Evolutionary conservation across 139 green algal species (phyloP).

Genomic region (Diplosphaera chodatii): DNA sequence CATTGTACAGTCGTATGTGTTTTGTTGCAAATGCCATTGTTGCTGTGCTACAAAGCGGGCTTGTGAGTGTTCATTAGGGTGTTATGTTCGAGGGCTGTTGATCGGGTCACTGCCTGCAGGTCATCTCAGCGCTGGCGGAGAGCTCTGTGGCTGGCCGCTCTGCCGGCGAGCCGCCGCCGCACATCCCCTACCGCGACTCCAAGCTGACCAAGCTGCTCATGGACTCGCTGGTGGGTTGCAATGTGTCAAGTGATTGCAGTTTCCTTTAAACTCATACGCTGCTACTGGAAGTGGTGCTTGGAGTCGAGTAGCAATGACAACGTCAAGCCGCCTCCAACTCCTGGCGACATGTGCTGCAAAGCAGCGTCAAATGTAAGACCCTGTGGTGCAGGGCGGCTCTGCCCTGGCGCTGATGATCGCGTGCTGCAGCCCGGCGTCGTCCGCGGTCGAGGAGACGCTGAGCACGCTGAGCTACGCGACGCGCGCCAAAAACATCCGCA

Average conservation of each 20-base stretch:
- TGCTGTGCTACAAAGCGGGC: no score
- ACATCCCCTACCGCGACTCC: conserved; percentile 58
- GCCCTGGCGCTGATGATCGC: conserved; percentile 84
- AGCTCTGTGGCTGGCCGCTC: conserved; percentile 10
- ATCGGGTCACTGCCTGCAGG: conserved; percentile 23
- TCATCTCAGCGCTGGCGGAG: conserved; percentile 64
- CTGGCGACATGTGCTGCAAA: no score
- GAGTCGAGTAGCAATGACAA: no score
- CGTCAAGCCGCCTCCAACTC: no score
- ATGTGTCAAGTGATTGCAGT: no score
- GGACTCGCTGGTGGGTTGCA: conserved; percentile 70
- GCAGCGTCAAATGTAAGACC: no score
- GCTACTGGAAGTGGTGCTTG: no score
- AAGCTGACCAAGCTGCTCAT: conserved; percentile 90
- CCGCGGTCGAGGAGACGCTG: conserved; percentile 69
- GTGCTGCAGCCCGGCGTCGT: conserved; percentile 66
- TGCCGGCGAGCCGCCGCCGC: conserved; percentile 19
- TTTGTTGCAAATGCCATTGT: no score
- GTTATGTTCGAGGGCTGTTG: no score
- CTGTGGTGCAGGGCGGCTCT: conserved; percentile 27
- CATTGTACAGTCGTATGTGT: no score
- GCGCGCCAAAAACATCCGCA: conserved; percentile 83
- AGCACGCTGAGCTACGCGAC: conserved; percentile 83
- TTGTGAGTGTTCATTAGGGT: no score
- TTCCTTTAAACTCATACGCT: no score